phyloP scores from a whole-genome alignment of 257 asterid species.

The Primulina huaijiensis region DNA sequence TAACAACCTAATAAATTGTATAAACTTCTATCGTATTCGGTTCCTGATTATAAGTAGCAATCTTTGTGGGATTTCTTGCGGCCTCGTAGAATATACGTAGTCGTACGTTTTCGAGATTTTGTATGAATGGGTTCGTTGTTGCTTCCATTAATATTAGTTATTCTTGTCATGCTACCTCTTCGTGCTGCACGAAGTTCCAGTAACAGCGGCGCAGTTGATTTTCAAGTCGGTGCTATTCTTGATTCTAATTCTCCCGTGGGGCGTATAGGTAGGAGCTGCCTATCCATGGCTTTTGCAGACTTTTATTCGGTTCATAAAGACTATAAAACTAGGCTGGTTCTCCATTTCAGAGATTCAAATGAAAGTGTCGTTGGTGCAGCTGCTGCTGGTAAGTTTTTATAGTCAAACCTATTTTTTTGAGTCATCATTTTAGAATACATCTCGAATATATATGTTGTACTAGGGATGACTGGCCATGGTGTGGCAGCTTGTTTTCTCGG shows the following conservation, averaged over 20 bases:
- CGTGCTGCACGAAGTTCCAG: not conserved
- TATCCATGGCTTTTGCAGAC: constrained; percentile 39
- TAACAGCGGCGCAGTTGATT: not conserved
- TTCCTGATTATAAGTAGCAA: no score
- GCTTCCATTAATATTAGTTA: not conserved
- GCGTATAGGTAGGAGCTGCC: constrained; percentile 36
- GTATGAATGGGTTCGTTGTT: not conserved
- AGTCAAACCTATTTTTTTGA: not conserved
- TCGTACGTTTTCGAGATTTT: no score
- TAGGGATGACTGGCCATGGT: no score
- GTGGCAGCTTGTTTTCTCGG: no score
- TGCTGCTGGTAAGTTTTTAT: constrained; percentile 36
- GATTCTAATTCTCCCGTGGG: constrained; percentile 27
- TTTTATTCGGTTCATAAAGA: constrained; percentile 32
- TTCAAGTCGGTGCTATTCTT: not conserved
- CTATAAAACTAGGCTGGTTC: constrained; percentile 33
- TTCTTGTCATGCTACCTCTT: not conserved
- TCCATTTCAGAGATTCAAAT: constrained; percentile 40
- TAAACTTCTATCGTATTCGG: no score
- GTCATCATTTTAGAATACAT: not conserved
- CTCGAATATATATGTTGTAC: no score
- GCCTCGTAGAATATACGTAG: no score
- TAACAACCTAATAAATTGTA: no score
- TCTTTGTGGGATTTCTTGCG: no score
- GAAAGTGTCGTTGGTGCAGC: constrained; percentile 43